phyloP scores from a whole-genome alignment of 345 rosid genomes.

The Populus pruinosa region DNA sequence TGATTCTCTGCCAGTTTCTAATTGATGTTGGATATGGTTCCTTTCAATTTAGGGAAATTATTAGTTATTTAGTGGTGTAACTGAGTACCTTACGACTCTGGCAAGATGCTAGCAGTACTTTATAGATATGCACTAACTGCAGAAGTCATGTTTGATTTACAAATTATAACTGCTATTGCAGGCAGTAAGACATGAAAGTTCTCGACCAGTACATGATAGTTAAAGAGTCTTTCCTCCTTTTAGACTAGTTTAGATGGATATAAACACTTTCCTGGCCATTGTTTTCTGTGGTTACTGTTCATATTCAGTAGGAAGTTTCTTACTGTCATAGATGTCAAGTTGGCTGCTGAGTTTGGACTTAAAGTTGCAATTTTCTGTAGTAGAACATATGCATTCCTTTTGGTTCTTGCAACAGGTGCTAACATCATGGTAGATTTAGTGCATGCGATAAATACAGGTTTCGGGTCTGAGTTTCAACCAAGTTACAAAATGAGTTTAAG shows the following conservation, averaged over 20 bases:
- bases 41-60: not conserved
- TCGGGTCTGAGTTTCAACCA: not conserved
- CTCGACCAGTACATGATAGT: not conserved
- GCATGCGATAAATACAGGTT: not conserved
- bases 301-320: not conserved
- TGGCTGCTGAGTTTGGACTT: not conserved
- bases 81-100: not conserved
- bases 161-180: not conserved
- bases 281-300: not conserved
- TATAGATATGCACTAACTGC: not conserved
- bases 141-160: not conserved
- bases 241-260: not conserved
- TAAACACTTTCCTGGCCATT: not conserved
- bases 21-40: not conserved
- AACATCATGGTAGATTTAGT: not conserved
- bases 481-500: not conserved
- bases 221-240: not conserved
- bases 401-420: not conserved
- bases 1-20: not conserved
- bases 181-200: not conserved
- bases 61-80: not conserved
- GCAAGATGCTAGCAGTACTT: not conserved
- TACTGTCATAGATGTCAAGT: not conserved
- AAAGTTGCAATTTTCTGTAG: not conserved
- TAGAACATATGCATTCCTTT: not conserved